Evolutionary conservation across 2,329 filamentous ascomycete genomes (phyloP).

Genomic region (Amesomyces nigricolor): DNA sequence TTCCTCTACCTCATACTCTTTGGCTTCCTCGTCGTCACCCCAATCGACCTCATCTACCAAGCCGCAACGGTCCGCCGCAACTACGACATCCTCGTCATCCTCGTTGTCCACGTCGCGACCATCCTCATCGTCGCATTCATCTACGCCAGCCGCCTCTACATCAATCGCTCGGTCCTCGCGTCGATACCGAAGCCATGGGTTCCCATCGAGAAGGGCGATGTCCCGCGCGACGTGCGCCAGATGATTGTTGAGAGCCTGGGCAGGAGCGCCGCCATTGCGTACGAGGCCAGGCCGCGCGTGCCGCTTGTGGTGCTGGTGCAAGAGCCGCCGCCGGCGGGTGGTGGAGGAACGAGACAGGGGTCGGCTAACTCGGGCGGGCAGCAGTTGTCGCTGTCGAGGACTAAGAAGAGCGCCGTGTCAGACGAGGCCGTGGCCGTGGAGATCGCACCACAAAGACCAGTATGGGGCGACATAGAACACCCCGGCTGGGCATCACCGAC

Average conservation of each 20-base stretch:
- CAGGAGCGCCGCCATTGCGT: conserved; percentile 75
- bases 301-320: conserved; percentile 16
- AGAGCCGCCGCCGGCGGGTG: conserved; percentile 2
- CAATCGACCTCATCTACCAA: conserved; percentile 74
- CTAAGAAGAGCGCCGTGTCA: conserved; percentile 18
- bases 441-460: conserved; percentile 46
- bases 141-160: conserved; percentile 79
- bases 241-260: conserved; percentile 69
- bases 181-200: conserved; percentile 84
- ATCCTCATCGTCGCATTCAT: conserved; percentile 65
- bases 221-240: conserved; percentile 66
- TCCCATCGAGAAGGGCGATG: conserved; percentile 78
- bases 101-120: conserved; percentile 68
- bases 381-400: conserved; percentile 9
- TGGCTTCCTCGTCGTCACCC: conserved; percentile 70
- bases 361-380: not conserved
- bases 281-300: conserved; percentile 66
- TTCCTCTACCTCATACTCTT: conserved; percentile 68
- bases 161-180: conserved; percentile 71
- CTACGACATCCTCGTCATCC: conserved; percentile 79
- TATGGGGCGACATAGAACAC: conserved; percentile 83
- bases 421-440: conserved; percentile 34
- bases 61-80: conserved; percentile 60
- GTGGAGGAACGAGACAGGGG: conserved; percentile 1
- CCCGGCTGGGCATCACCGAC: conserved; percentile 82